Percentiles rank a stretch among this genome's conserved stretches.
Evolutionary conservation across 2,329 filamentous ascomycete genomes (phyloP).

Genomic region (Volutella citrinella): DNA sequence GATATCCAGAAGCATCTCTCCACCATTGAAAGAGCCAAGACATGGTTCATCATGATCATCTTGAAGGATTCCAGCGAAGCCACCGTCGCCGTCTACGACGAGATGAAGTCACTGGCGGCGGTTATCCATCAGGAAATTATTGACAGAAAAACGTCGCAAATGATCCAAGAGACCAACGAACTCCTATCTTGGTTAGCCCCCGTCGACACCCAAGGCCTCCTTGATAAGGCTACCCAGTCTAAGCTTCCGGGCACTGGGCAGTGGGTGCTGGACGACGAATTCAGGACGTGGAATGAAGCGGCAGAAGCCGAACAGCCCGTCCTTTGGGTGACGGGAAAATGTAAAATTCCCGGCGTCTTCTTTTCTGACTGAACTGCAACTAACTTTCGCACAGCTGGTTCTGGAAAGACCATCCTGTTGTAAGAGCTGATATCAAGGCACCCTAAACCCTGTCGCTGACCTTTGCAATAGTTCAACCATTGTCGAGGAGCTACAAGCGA

Average conservation of each 20-base stretch:
- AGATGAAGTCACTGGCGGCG: slow-evolving; percentile 17
- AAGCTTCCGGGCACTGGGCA: slow-evolving; percentile 18
- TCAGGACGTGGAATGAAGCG: slow-evolving; percentile 14
- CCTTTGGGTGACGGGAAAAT: slow-evolving; percentile 23
- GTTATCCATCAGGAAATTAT: slow-evolving; percentile 20
- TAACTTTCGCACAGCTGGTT: slow-evolving; percentile 17
- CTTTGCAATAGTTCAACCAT: slow-evolving; percentile 17
- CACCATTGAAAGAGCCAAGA: slow-evolving; percentile 21
- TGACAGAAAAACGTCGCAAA: slow-evolving; percentile 10
- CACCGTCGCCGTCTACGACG: slow-evolving; percentile 14
- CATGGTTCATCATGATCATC: slow-evolving; percentile 24
- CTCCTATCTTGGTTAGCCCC: slow-evolving; percentile 19
- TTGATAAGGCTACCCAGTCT: slow-evolving; percentile 8
- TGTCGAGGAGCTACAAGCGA: slow-evolving; percentile 15
- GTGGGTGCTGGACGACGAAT: slow-evolving; percentile 16
- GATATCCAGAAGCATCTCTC: slow-evolving; percentile 18
- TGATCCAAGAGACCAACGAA: slow-evolving; percentile 13
- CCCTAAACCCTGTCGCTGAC: not conserved
- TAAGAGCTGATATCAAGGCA: slow-evolving; percentile 2
- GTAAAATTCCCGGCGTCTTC: slow-evolving; percentile 8
- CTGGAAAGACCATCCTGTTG: slow-evolving; percentile 28
- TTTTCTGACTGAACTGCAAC: not conserved
- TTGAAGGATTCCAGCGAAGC: slow-evolving; percentile 18
- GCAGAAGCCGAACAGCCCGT: slow-evolving; percentile 12
- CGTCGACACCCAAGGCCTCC: slow-evolving; percentile 13